Evolutionary conservation across 2,329 filamentous ascomycete species (phyloP), one percentile per base, ranked within the genome.

Genomic region (Xylariaceae sp.): DNA sequence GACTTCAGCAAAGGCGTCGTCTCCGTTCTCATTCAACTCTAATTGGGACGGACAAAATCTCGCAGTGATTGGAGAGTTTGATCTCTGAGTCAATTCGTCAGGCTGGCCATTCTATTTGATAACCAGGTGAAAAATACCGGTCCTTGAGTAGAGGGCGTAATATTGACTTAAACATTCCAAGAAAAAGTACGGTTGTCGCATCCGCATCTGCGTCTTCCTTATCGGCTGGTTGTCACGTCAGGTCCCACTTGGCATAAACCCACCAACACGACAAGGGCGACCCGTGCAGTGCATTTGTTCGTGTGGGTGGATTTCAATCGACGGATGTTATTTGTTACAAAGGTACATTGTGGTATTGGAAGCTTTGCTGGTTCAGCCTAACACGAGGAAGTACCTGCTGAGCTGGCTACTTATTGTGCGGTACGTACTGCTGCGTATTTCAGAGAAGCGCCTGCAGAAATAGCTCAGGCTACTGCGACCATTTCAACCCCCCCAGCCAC

Each of bases 21-120:
- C 26, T 35, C 32, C 43, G 39, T 30, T 24, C 10, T n/a, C 36
- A 18, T 32, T 26, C 15, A 46, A 46, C 46, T 30, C 33, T 42
- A 55, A 32, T 42, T 32, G 46, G 23, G 24, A 35, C 47, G 30
- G 36, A n/a, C n/a, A n/a, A n/a, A n/a, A n/a, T n/a, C n/a, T n/a
- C n/a, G n/a, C 44, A 23, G 26, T 13, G 16, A 26, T 32, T 29
- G 29, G 20, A 39, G n/a, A 29, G 39, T 24, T 39, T 15, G 23
- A 24, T 21, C 10, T 15, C 41, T 43, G 52, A 50, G 43, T 55
- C 55, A 57, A 46, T 41, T 35, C 33, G 43, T 48, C 36, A 43
- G 35, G 26, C n/a, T 44, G 40, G 18, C n/a, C 23, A 20, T 2
- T 29, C 11, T 18, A 36, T 32, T 24, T 27, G 20, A 30, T 15